phyloP scores from a whole-genome alignment of 2,329 filamentous ascomycete species.

The Trichoderma atrobrunneum region DNA sequence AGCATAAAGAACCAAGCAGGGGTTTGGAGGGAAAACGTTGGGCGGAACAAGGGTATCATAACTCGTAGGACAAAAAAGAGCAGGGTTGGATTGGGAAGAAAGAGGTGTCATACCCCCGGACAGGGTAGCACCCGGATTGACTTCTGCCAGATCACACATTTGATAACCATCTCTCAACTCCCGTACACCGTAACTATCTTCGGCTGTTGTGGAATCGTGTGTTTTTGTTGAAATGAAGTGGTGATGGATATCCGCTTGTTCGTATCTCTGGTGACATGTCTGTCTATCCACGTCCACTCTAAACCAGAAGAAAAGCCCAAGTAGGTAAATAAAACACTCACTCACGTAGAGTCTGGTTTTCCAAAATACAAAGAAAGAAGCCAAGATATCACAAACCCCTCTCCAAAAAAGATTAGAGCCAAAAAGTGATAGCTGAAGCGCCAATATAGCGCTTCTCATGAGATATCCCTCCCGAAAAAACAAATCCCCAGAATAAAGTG shows the following conservation, averaged over 20 bases:
- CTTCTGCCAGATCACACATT: conserved; percentile 1
- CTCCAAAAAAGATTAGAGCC: neutral
- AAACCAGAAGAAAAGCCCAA: no score
- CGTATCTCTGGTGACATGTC: neutral
- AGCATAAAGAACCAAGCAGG: neutral
- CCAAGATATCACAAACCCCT: neutral
- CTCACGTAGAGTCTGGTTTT: neutral
- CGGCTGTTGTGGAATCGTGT: neutral
- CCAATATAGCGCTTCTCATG: neutral
- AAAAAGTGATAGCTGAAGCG: neutral
- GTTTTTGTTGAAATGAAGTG: neutral
- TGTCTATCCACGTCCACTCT: neutral
- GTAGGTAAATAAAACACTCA: neutral
- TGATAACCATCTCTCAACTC: neutral
- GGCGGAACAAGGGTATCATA: neutral
- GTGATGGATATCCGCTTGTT: neutral
- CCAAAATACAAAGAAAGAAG: neutral
- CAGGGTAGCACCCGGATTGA: neutral
- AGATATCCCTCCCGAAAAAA: neutral
- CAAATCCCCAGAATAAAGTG: neutral
- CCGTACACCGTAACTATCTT: neutral
- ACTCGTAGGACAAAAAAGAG: neutral
- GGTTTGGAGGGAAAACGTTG: neutral
- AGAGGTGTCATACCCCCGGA: neutral
- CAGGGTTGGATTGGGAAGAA: neutral